Percentiles rank a stretch among this genome's conserved stretches.
These are phyloP conservation scores for Globisporangium recalcitrans DNA, from an alignment of 352 stramenopile genomes.

Conservation along the genomic window DNA sequence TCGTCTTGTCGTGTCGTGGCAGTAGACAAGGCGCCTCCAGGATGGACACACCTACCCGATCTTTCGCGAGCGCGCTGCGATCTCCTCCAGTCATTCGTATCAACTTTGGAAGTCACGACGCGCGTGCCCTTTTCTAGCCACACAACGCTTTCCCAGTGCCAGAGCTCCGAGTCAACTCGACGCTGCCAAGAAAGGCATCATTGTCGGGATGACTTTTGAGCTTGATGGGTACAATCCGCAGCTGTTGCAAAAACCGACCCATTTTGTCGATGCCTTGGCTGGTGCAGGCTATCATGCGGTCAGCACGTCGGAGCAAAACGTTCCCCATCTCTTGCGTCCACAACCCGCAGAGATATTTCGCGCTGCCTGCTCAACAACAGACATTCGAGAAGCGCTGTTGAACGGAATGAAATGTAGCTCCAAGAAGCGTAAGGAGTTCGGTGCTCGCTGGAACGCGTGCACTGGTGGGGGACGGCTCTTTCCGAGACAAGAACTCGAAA, in stretches of 20 bases:
- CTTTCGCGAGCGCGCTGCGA: not conserved
- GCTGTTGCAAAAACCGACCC: not conserved
- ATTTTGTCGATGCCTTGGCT: not conserved
- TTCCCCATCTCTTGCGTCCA: no score
- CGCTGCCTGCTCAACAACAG: no score
- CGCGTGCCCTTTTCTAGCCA: constrained; percentile 1
- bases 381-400: no score
- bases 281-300: no score
- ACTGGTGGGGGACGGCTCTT: constrained; percentile 54
- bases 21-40: not conserved
- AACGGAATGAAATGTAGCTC: no score
- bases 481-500: constrained; percentile 68
- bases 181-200: not conserved
- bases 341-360: no score
- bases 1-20: constrained; percentile 2
- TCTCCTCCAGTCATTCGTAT: constrained; percentile 1
- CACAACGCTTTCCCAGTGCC: not conserved
- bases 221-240: not conserved
- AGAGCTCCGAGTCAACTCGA: not conserved
- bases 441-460: no score
- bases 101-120: not conserved
- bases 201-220: not conserved
- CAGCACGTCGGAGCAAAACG: no score
- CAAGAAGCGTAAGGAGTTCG: no score
- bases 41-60: constrained; percentile 2